Conservation (phyloP, 2,329 filamentous ascomycete species). For the Colletotrichum acutatum region DNA sequence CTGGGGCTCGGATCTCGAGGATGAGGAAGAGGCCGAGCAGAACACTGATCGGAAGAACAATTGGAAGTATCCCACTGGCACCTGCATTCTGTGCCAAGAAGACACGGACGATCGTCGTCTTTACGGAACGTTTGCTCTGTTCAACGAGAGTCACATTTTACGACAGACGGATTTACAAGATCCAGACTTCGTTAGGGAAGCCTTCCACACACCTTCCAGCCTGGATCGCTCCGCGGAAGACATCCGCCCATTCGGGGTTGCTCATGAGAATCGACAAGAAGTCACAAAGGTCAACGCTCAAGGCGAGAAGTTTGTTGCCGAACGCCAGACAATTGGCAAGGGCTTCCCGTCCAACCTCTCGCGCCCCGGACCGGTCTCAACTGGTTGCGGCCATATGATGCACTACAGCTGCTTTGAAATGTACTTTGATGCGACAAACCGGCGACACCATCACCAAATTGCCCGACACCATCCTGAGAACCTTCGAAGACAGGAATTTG, state of each 20-base stretch:
- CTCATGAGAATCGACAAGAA: conserved; percentile 83
- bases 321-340: conserved; percentile 87
- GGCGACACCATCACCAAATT: conserved; percentile 91
- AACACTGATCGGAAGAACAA: conserved; percentile 76
- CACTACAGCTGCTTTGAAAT: conserved; percentile 95
- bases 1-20: conserved; percentile 84
- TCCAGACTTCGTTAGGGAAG: conserved; percentile 85
- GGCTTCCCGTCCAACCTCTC: conserved; percentile 81
- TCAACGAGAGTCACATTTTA: conserved; percentile 87
- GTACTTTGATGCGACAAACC: conserved; percentile 85
- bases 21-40: conserved; percentile 76
- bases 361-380: conserved; percentile 81
- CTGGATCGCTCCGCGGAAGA: conserved; percentile 87
- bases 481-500: conserved; percentile 84
- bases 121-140: conserved; percentile 92
- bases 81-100: conserved; percentile 96
- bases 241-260: conserved; percentile 89
- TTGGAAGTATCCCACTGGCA: conserved; percentile 92
- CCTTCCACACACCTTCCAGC: conserved; percentile 79
- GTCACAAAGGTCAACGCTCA: conserved; percentile 80
- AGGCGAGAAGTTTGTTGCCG: conserved; percentile 76
- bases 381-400: conserved; percentile 98
- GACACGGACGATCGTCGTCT: conserved; percentile 89
- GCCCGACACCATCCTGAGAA: conserved; percentile 93
- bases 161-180: conserved; percentile 88